Conservation (phyloP, 1,284 basidiomycete genomes). For the Moniliella sp. region DNA sequence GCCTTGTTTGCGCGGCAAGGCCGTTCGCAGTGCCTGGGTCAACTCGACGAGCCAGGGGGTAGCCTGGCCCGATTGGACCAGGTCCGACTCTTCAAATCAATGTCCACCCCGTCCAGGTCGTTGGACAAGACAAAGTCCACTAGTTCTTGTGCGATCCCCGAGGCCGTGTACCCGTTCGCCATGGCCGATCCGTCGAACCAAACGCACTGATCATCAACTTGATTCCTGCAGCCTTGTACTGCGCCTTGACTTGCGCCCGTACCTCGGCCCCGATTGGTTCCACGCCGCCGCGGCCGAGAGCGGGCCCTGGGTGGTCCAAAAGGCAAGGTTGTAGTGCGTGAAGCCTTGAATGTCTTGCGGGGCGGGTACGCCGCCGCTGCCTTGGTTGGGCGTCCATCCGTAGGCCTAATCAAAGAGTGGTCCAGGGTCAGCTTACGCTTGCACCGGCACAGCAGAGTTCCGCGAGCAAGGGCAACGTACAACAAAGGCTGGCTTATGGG, state of each 20-base stretch:
- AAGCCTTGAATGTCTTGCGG: slow-evolving; percentile 13
- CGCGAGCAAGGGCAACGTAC: too few relatives aligned
- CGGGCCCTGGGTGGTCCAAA: slow-evolving; percentile 36
- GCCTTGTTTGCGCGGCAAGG: slow-evolving; percentile 35
- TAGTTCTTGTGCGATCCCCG: background rate
- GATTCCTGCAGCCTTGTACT: slow-evolving; percentile 37
- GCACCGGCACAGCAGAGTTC: too few relatives aligned
- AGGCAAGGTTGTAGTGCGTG: slow-evolving; percentile 38
- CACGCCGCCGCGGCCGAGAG: slow-evolving; percentile 31
- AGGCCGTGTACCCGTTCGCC: slow-evolving; percentile 4
- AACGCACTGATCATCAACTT: slow-evolving; percentile 23
- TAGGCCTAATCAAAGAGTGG: too few relatives aligned
- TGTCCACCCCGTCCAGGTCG: slow-evolving; percentile 42
- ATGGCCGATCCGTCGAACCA: slow-evolving; percentile 43
- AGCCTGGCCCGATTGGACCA: slow-evolving; percentile 6
- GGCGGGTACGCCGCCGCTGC: too few relatives aligned
- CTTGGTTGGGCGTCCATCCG: too few relatives aligned
- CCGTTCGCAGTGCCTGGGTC: slow-evolving; percentile 35
- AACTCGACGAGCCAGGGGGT: slow-evolving; percentile 32
- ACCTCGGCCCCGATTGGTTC: slow-evolving; percentile 16
- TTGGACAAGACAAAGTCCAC: slow-evolving; percentile 11
- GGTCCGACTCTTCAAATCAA: slow-evolving; percentile 42
- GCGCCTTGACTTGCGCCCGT: slow-evolving; percentile 23
- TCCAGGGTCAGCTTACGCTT: too few relatives aligned
- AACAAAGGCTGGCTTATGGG: too few relatives aligned